Conservation (phyloP, 805 yeast species). For the Kodamaea sagamina region DNA sequence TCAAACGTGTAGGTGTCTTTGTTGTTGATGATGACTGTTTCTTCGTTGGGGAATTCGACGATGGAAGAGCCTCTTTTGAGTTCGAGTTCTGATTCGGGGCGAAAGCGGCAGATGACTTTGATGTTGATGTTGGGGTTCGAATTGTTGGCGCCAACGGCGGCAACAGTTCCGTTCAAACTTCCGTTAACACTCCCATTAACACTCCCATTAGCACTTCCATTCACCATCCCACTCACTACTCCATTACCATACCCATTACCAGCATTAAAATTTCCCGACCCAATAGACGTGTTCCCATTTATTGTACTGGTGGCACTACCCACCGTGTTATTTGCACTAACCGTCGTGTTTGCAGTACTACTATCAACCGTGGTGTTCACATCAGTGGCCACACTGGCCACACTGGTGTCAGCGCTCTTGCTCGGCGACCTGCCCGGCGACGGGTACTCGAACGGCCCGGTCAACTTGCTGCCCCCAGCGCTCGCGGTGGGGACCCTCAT, state of each 20-base stretch:
- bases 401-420: constrained; percentile 6
- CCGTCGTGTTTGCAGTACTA: background rate
- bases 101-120: constrained; percentile 70
- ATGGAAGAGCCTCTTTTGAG: constrained; percentile 20
- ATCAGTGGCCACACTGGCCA: background rate
- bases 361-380: background rate
- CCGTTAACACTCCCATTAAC: background rate
- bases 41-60: constrained; percentile 26
- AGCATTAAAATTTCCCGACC: too few relatives aligned
- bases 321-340: background rate
- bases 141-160: background rate
- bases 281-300: too few relatives aligned
- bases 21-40: constrained; percentile 30
- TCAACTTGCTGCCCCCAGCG: background rate
- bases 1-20: constrained; percentile 59
- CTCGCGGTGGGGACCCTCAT: constrained; percentile 9
- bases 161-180: constrained; percentile 1
- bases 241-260: too few relatives aligned
- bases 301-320: background rate
- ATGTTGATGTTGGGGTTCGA: constrained; percentile 37
- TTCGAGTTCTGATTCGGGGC: constrained; percentile 54
- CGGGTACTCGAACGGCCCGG: constrained; percentile 4
- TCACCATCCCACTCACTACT: too few relatives aligned
- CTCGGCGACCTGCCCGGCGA: constrained; percentile 1
- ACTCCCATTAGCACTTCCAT: background rate